phyloP scores from a whole-genome alignment of 331 rosid species.

The Spiraea crenata region DNA sequence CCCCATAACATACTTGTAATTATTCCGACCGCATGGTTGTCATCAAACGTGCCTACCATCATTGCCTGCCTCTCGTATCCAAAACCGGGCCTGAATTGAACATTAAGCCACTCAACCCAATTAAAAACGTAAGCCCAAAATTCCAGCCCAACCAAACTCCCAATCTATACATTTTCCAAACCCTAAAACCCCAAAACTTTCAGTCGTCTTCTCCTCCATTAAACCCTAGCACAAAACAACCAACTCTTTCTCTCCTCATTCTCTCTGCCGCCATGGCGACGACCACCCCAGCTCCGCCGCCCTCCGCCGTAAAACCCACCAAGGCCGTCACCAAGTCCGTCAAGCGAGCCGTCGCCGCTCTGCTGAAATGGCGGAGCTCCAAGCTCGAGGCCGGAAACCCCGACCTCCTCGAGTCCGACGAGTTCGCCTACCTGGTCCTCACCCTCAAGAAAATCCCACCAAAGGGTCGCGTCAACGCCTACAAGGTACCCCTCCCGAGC shows the following conservation, averaged over 20 bases:
- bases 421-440: constrained; percentile 55
- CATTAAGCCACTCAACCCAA: too few species aligned
- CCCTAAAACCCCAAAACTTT: neutral
- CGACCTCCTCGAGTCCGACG: constrained; percentile 55
- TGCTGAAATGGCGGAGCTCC: constrained; percentile 58
- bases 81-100: too few species aligned
- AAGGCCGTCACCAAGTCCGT: constrained; percentile 28
- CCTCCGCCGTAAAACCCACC: constrained; percentile 19
- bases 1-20: too few species aligned
- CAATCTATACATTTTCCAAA: neutral
- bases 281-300: neutral
- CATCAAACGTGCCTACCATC: too few species aligned
- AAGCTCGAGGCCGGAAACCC: constrained; percentile 43
- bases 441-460: constrained; percentile 62
- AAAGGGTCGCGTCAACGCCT: constrained; percentile 53
- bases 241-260: neutral
- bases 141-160: too few species aligned
- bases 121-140: too few species aligned
- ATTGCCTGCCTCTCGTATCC: too few species aligned
- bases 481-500: constrained; percentile 56
- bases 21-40: too few species aligned
- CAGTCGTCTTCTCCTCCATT: neutral
- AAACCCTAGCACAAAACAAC: neutral
- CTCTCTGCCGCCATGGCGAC: constrained; percentile 25
- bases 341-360: constrained; percentile 50